Percentiles rank a stretch among this genome's conserved stretches.
Conservation (phyloP, 2,329 filamentous ascomycete species). For the Neonectria punicea region DNA sequence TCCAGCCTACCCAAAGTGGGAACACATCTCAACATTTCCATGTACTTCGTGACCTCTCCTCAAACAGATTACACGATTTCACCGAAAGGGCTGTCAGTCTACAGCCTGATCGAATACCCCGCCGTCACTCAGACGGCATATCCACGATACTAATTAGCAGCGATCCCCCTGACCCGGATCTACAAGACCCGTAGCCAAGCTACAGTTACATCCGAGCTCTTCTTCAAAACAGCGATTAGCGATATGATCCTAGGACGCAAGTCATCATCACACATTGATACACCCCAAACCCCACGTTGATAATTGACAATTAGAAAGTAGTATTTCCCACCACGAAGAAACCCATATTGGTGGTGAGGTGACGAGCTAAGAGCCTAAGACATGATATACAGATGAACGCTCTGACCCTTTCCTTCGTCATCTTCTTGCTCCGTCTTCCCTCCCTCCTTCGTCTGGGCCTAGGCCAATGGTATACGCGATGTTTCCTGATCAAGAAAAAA, state of each 20-base stretch:
- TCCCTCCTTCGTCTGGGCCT: conserved; percentile 5
- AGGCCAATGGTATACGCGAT: conserved; percentile 24
- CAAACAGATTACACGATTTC: conserved; percentile 2
- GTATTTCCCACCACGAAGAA: conserved; percentile 15
- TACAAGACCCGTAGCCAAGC: background rate
- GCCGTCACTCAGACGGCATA: conserved; percentile 5
- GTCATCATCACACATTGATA: conserved; percentile 10
- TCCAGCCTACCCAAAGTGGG: conserved; percentile 7
- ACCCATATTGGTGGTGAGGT: conserved; percentile 5
- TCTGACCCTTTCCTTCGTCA: conserved; percentile 2
- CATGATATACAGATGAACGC: conserved; percentile 15
- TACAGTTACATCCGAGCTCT: conserved; percentile 11
- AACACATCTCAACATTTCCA: background rate
- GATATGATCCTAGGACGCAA: conserved; percentile 11
- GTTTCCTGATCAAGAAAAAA: conserved; percentile 14
- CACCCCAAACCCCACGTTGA: background rate
- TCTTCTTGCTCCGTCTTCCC: conserved; percentile 13
- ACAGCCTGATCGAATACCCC: background rate
- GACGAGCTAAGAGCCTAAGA: conserved; percentile 10
- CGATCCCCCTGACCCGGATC: background rate
- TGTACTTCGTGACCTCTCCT: background rate
- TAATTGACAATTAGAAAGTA: conserved; percentile 20
- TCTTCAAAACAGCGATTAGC: background rate
- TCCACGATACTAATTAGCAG: background rate
- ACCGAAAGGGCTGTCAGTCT: background rate